Evolutionary conservation across 345 rosid species (phyloP), one percentile per base, ranked within the genome.

Genomic region (Cardamine resedifolia): DNA sequence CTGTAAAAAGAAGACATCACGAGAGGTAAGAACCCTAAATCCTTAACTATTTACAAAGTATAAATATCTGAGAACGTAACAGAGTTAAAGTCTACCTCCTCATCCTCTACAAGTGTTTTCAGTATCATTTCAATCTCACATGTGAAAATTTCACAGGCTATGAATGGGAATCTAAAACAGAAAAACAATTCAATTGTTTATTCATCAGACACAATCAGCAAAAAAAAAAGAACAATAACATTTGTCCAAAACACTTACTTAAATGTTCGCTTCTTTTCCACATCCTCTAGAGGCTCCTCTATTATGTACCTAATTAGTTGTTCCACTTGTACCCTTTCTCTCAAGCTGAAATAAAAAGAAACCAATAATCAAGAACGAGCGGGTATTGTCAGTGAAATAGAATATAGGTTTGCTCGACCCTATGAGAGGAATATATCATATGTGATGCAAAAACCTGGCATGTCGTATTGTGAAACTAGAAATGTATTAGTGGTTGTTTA

Each of bases 111-210:
- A 73, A 93, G 77, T n/a, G 97, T 86, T 79, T 84, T 93, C 51
- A 93, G 85, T 73, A 93, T 90, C 78, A 88, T 85, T 75, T 93
- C 98, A 75, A 93, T 90, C 81, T 90, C 96, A 82, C 97, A 90
- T 10, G 96, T 93, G 80, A 92, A 90, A 34, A 92, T 87, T 83
- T 92, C 98, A 74, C 96, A 88, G 19, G 98, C 91, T 66, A 92
- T 80, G 74, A 92, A 92, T 58, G 98, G 98, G 80, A 88, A 83
- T 93, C 98, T 92, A 60, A 57, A 48, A 43, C 9, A 48, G 34
- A 58, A 36, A 27, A 30, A 71, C 7, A 27, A 49, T 50, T 71
- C 48, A 72, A 19, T 3, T 20, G 34, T 59, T 58, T 16, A 52
- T 50, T 66, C 64, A 71, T 71, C 68, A 58, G 51, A 64, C 44